phyloP scores from a whole-genome alignment of 148 eudicot genomes.

The Spergularia bocconei region DNA sequence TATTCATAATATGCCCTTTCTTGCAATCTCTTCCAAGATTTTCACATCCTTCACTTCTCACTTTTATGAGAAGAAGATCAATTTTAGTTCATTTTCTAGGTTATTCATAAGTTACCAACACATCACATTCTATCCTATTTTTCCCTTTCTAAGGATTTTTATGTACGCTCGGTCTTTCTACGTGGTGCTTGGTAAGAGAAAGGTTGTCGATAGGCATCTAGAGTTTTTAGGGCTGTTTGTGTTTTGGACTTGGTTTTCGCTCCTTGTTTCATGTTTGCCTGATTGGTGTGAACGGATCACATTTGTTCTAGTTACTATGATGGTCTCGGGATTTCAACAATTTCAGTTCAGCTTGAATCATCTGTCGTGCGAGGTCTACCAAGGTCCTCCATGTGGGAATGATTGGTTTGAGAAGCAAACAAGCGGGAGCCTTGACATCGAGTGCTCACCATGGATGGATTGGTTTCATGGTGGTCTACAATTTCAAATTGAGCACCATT shows the following conservation, averaged over 20 bases:
- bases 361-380: slow-evolving; percentile 37
- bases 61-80: slow-evolving; percentile 42
- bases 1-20: slow-evolving; percentile 49
- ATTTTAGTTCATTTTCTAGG: slow-evolving; percentile 38
- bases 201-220: slow-evolving; percentile 33
- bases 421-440: slow-evolving; percentile 34
- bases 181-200: slow-evolving; percentile 36
- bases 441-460: slow-evolving; percentile 53
- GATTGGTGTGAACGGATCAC: slow-evolving; percentile 39
- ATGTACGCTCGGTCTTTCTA: slow-evolving; percentile 43
- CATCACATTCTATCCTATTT: slow-evolving; percentile 48
- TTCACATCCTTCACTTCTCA: slow-evolving; percentile 40
- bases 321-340: slow-evolving; percentile 47
- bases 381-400: slow-evolving; percentile 42
- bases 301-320: slow-evolving; percentile 34
- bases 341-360: slow-evolving; percentile 55
- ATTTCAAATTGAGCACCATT: slow-evolving; percentile 55
- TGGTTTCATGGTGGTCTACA: slow-evolving; percentile 67
- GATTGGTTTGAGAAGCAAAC: slow-evolving; percentile 61
- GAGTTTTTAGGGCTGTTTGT: slow-evolving; percentile 41
- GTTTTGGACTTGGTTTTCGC: slow-evolving; percentile 55
- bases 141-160: slow-evolving; percentile 43
- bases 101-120: slow-evolving; percentile 51
- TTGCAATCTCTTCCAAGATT: slow-evolving; percentile 44
- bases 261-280: slow-evolving; percentile 46